A percentile compares a stretch with the other conserved stretches of the same genome.
These are phyloP conservation scores for Lipomyces sp. DNA, from an alignment of 805 yeast genomes.

Conservation along the genomic window DNA sequence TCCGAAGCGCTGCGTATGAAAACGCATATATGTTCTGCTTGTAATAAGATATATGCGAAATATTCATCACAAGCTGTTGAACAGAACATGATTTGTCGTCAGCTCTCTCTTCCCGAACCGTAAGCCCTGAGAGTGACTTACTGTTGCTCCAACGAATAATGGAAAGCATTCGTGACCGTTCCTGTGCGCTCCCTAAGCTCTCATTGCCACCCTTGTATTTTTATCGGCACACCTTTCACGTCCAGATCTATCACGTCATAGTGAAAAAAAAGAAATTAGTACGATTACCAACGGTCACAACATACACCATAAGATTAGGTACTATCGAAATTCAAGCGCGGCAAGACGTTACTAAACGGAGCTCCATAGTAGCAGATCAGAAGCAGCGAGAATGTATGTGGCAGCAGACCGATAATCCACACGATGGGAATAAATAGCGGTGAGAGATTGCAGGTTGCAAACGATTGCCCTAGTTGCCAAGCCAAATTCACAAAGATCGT, in stretches of 20 bases:
- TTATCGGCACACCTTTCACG: constrained; percentile 5
- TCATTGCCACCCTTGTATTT: constrained; percentile 9
- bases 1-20: constrained; percentile 13
- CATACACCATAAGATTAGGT: background rate
- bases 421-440: constrained; percentile 15
- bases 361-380: constrained; percentile 13
- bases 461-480: constrained; percentile 14
- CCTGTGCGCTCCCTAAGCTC: constrained; percentile 19
- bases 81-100: background rate
- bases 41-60: constrained; percentile 6
- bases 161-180: constrained; percentile 24
- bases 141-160: constrained; percentile 20
- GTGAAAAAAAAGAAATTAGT: background rate
- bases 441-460: constrained; percentile 19
- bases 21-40: constrained; percentile 18
- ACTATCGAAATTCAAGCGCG: constrained; percentile 16
- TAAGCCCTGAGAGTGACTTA: background rate
- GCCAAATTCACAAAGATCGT: background rate
- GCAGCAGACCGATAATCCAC: constrained; percentile 18
- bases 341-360: constrained; percentile 13
- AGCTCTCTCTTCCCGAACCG: too few relatives aligned
- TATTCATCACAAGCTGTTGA: constrained; percentile 13
- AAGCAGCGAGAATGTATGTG: constrained; percentile 21
- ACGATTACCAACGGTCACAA: background rate
- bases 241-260: constrained; percentile 4